Base-by-base conservation (phyloP, 1,284 basidiomycete species). In the Termitomyces sp. region DNA sequence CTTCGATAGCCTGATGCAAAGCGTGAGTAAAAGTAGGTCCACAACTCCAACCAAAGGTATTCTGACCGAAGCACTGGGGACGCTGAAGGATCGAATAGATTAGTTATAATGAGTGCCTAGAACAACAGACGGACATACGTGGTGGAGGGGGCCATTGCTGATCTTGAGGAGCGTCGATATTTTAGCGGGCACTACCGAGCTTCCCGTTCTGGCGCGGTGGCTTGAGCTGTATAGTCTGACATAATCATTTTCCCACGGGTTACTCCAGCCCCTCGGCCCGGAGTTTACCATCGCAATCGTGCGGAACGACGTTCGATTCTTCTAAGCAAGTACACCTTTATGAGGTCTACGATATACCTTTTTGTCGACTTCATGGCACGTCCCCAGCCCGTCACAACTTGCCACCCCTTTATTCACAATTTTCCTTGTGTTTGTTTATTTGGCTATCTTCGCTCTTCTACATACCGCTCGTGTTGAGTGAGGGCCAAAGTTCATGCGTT, bases 1-100 rank as follows among this genome's bases (percentile, higher is more conserved):
- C 93, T 82, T 94, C 89, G 70, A 95, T 83, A 68, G 84, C 81
- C 89, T 91, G 67, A 33, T 33, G 5, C 28, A 30, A 34, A 40
- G 50, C 11, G 18, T 62, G 11, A 60, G 53, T 40, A 49, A 46
- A 54, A 19, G 37, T 31, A 14, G 30, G 19, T 9, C 49, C n/a
- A 45, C 13, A 33, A 38, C 33, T 26, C 34, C 5, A 41, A 49
- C 11, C 3, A 26, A 45, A 35, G 7, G 35, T 6, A 21, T 43
- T 73, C 84, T 74, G 60, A 88, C 85, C 75, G 84, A 76, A 74
- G 84, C 83, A 68, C 77, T 83, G 67, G 85, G 83, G 66, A 85
- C 82, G 62, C 83, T 86, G 53, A 26, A 48, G 53, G 53, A 26
- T n/a, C 11, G 14, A 1, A 55, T 30, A 16, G 30, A 66, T 60